Percentiles rank a stretch among this genome's conserved stretches.
phyloP scores from a whole-genome alignment of 1,284 basidiomycete species.

The Fomitopsis betulina region DNA sequence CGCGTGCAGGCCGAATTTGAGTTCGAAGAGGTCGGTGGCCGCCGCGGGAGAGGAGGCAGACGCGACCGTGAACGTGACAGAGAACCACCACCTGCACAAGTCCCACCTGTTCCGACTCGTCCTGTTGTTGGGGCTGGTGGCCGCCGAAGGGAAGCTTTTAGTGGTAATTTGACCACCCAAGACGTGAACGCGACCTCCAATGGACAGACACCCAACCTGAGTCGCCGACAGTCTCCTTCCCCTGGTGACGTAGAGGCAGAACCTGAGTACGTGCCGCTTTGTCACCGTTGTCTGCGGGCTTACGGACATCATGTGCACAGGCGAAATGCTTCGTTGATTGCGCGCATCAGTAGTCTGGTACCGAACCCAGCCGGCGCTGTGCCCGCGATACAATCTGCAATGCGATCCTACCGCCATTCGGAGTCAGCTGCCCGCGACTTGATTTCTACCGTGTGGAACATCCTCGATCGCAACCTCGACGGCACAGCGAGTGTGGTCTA shows the following conservation, averaged over 20 bases:
- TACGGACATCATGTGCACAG: constrained; percentile 32
- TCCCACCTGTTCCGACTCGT: constrained; percentile 21
- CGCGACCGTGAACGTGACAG: constrained; percentile 46
- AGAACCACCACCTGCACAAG: constrained; percentile 39
- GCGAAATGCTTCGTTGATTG: constrained; percentile 66
- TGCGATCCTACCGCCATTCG: constrained; percentile 74
- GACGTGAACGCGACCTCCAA: constrained; percentile 18
- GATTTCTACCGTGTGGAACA: constrained; percentile 82
- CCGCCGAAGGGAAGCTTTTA: constrained; percentile 58
- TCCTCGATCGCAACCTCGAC: constrained; percentile 78
- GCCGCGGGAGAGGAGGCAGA: constrained; percentile 33
- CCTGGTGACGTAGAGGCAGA: constrained; percentile 50
- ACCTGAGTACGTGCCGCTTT: constrained; percentile 36
- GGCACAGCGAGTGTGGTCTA: constrained; percentile 76
- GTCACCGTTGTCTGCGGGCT: neutral
- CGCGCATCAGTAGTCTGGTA: constrained; percentile 64
- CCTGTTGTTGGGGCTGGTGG: constrained; percentile 30
- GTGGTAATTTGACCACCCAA: constrained; percentile 57
- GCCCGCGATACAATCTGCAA: constrained; percentile 75
- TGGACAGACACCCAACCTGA: constrained; percentile 11
- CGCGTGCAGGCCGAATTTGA: constrained; percentile 80
- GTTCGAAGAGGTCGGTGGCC: constrained; percentile 55
- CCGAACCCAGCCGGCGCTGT: constrained; percentile 70
- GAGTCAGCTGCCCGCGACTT: constrained; percentile 84
- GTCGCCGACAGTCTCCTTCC: constrained; percentile 38